A percentile compares a stretch with the other conserved stretches of the same genome.
phyloP scores from a whole-genome alignment of 129 eudicot genomes.

The Centaurea solstitialis region DNA sequence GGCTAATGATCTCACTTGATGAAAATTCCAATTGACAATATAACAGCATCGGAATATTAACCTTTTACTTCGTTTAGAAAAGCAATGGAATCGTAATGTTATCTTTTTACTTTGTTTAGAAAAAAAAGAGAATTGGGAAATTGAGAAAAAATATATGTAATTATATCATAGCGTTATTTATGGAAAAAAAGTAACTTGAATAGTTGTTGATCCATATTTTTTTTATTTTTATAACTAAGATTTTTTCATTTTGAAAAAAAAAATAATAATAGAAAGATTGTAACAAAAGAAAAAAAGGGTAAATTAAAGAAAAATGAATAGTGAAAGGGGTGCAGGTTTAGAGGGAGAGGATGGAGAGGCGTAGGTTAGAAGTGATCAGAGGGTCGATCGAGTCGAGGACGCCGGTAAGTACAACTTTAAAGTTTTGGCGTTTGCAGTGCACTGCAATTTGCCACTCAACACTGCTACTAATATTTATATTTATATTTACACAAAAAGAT shows the following conservation, averaged over 20 bases:
- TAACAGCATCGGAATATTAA: too few species aligned
- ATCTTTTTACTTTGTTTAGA: neutral
- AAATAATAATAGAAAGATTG: slow-evolving; percentile 4
- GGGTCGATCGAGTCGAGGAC: slow-evolving; percentile 29
- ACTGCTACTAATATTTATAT: neutral
- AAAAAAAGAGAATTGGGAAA: neutral
- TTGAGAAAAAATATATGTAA: neutral
- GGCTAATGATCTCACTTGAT: neutral
- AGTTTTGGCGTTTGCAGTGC: slow-evolving; percentile 19
- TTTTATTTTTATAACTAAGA: too few species aligned
- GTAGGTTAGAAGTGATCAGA: slow-evolving; percentile 34
- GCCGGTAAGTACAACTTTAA: slow-evolving; percentile 22
- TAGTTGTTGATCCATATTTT: neutral
- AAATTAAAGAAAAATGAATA: slow-evolving; percentile 5
- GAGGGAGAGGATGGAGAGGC: slow-evolving; percentile 5
- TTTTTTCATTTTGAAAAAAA: too few species aligned
- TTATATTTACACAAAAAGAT: neutral
- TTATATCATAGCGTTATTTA: neutral
- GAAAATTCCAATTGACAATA: neutral
- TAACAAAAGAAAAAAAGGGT: neutral
- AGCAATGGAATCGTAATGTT: too few species aligned
- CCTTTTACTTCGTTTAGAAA: too few species aligned
- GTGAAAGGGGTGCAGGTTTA: slow-evolving; percentile 17
- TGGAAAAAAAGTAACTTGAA: neutral
- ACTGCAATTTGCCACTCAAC: slow-evolving; percentile 3